Base-by-base conservation (phyloP, 257 asterid genomes). In the Jacaranda copaia region DNA sequence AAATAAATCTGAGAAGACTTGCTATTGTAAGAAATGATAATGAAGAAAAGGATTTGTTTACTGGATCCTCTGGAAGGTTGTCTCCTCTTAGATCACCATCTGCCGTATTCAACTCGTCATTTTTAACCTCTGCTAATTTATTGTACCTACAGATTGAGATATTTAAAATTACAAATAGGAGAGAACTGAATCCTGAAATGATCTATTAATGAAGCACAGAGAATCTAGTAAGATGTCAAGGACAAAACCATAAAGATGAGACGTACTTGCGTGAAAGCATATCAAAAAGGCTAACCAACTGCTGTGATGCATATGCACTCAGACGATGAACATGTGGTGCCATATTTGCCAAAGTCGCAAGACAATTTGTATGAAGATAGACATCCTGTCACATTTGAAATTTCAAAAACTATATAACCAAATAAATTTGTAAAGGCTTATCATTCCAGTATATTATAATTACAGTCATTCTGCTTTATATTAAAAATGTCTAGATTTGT, bases 261-360 rank as follows among this genome's bases (percentile, higher is more conserved):
- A 84, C 97, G 40, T 93, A 93, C 99, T 91, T 93, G 90, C 97
- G 99, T 36, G 99, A 86, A 80, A 96, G 98, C 97, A 93, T 93
- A 62, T 91, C 92, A 74, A 96, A 96, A 72, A 96, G 98, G 93
- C 98, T 96, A 81, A 96, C 96, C 88, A 96, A 80, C 82, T 93
- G 90, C 84, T 96, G 98, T 62, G 98, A 86, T 73, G 99, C 98
- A 82, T 91, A 94, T 65, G 96, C 93, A 86, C 90, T 92, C 79
- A 92, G 81, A 71, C 95, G 97, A 79, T 92, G 92, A 70, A 83
- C 89, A 83, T 94, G 93, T 76, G 98, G 97, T 72, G 98, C 97
- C 97, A 94, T 92, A 79, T 94, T 94, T 53, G 98, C 94, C 90
- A 94, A 84, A 55, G 91, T 89, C 79, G 97, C 98, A 72, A 94